Base-by-base conservation (phyloP, 768 basidiomycete genomes). In the Tricholoma flavovirens region DNA sequence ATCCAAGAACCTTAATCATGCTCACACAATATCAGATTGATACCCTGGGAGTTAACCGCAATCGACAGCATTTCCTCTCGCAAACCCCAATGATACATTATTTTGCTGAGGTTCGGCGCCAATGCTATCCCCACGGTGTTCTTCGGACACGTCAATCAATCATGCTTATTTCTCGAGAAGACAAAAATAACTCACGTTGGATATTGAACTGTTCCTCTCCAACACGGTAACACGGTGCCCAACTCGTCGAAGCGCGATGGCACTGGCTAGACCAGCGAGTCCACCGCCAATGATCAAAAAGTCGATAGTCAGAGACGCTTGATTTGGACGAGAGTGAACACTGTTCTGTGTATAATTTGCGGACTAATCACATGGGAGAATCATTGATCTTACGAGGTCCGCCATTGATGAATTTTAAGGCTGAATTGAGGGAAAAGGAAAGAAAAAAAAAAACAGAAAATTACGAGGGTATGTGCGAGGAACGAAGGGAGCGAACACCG, bases 211-310 rank as follows among this genome's bases (percentile, higher is more conserved):
- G 32, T 71, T 65, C 24, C 59, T 59, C 60, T 86, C 84, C 21
- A 85, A 65, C 4, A 86, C 77, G 1, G 73, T 64, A 1, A 83
- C 83, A 35, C 71, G 67, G 64, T 86, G 84, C 4, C 84, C 84
- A 15, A 77, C 75, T 54, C 78, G 72, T 50, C 75, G 69, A 14
- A 86, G 70, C 4, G 79, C 77, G 56, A 79, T 71, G 0, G 84
- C 84, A 56, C 77, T 76, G 2, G 82, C 70, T 21, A 84, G 68
- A 5, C 84, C 84, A 6, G 79, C 71, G 17, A 85, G 67, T 4
- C 81, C 77, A 55, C 68, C 75, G 11, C 76, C 76, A 36, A 77
- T 59, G 40, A 77, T 62, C 3, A 75, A 21, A 50, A 74, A 73
- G 14, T 68, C 60, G 21, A 76, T 69, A 9, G 64, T 36, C 15